These are phyloP conservation scores for Exserohilum rostratum DNA, from an alignment of 2,329 filamentous ascomycete genomes.

Conservation along the genomic window DNA sequence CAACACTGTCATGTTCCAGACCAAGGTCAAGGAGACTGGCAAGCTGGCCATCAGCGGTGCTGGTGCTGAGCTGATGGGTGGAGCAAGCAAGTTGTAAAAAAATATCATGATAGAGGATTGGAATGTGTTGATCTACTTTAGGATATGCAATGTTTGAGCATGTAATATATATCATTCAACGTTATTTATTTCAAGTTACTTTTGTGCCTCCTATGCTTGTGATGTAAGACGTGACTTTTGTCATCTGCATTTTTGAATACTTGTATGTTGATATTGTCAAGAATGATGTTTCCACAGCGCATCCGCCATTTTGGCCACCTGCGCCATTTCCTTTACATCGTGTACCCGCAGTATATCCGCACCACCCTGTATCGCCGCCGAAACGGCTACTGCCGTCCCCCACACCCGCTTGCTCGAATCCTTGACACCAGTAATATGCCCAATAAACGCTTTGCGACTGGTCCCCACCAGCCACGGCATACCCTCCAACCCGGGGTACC, in stretches of 20 bases:
- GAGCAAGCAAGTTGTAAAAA: conserved; percentile 48
- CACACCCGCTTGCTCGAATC: conserved; percentile 73
- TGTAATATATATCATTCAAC: no score
- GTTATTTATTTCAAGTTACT: background rate
- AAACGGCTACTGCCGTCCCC: conserved; percentile 89
- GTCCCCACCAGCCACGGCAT: conserved; percentile 89
- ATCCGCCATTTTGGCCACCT: conserved; percentile 86
- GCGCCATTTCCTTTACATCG: conserved; percentile 83
- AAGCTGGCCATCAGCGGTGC: conserved; percentile 84
- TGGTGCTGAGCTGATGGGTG: conserved; percentile 73
- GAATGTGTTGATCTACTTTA: background rate
- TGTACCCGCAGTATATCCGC: conserved; percentile 93
- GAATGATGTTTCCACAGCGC: conserved; percentile 73
- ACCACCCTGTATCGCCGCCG: conserved; percentile 82
- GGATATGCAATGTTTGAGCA: background rate
- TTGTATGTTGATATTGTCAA: background rate
- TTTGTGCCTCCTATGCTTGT: no score
- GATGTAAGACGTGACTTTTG: no score
- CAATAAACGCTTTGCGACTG: conserved; percentile 89
- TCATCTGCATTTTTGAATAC: no score
- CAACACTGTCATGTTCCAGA: conserved; percentile 80
- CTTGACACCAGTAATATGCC: conserved; percentile 76
- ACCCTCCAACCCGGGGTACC: conserved; percentile 61
- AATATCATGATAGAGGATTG: background rate
- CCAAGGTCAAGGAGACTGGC: conserved; percentile 88